Evolutionary conservation across 257 asterid genomes (phyloP).

Genomic region (Perilla frutescens): DNA sequence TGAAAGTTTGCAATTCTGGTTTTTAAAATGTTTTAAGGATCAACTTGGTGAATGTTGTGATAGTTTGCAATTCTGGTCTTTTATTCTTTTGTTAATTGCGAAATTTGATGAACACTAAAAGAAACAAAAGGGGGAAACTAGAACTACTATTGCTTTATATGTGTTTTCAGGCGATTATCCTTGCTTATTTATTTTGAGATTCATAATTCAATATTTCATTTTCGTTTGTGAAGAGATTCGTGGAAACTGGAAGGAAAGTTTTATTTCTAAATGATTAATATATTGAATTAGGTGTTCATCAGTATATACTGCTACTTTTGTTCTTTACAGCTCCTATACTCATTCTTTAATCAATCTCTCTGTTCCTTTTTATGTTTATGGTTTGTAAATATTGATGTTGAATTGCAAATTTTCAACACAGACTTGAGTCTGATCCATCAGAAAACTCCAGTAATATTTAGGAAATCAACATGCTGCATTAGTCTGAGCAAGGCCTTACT

Average conservation of each 20-base stretch:
- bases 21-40: neutral
- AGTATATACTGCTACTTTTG: constrained; percentile 27
- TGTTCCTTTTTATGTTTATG: constrained; percentile 12
- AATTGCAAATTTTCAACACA: constrained; percentile 19
- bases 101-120: constrained; percentile 7
- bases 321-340: constrained; percentile 33
- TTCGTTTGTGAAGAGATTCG: neutral
- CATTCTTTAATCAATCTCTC: neutral
- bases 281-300: constrained; percentile 18
- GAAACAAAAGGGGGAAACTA: neutral
- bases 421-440: constrained; percentile 28
- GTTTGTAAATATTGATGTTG: constrained; percentile 18
- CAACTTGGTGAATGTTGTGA: neutral
- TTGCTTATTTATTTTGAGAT: neutral
- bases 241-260: neutral
- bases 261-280: neutral
- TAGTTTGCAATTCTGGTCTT: neutral
- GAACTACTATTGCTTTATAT: neutral
- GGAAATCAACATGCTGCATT: neutral
- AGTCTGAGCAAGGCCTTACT: neutral
- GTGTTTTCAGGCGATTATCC: neutral
- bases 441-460: neutral
- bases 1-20: constrained; percentile 13
- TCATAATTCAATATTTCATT: neutral
- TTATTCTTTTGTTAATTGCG: neutral